Percentiles rank a stretch among this genome's conserved stretches.
phyloP scores from a whole-genome alignment of 2,329 filamentous ascomycete genomes.

The Fonsecaea multimorphosa region DNA sequence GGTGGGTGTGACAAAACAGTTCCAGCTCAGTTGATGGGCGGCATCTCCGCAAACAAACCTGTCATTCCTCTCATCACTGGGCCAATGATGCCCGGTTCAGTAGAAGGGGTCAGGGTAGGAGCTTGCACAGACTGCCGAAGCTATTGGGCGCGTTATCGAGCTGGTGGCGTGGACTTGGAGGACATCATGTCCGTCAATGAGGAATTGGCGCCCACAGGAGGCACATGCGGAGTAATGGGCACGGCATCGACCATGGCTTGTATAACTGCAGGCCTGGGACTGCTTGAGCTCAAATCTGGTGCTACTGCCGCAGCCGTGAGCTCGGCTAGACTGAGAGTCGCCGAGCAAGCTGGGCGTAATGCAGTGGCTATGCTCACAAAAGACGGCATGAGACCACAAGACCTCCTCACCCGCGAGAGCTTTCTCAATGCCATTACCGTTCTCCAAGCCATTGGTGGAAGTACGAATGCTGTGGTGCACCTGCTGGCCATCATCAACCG shows the following conservation, averaged over 20 bases:
- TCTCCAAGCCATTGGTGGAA: conserved; percentile 63
- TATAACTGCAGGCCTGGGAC: conserved; percentile 58
- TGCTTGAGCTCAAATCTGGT: conserved; percentile 58
- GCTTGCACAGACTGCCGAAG: conserved; percentile 77
- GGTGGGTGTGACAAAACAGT: conserved; percentile 78
- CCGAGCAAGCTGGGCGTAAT: conserved; percentile 60
- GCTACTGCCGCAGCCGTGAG: conserved; percentile 62
- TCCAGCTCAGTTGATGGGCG: conserved; percentile 76
- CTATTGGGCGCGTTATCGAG: conserved; percentile 73
- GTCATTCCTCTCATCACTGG: conserved; percentile 72
- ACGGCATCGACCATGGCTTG: conserved; percentile 65
- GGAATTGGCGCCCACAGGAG: conserved; percentile 70
- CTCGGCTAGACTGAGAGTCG: conserved; percentile 58
- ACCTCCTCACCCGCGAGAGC: conserved; percentile 61
- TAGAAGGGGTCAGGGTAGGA: conserved; percentile 66
- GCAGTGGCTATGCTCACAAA: conserved; percentile 57
- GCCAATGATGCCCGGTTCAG: conserved; percentile 75
- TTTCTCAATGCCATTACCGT: conserved; percentile 64
- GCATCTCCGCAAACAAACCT: conserved; percentile 75
- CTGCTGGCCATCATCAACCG: conserved; percentile 62
- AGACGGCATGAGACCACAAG: conserved; percentile 54
- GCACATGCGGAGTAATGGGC: conserved; percentile 65
- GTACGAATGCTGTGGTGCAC: conserved; percentile 64
- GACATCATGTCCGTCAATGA: conserved; percentile 74
- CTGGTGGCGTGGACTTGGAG: conserved; percentile 71